phyloP scores from a whole-genome alignment of 176 grass and related monocot species.

The Carex scoparia region DNA sequence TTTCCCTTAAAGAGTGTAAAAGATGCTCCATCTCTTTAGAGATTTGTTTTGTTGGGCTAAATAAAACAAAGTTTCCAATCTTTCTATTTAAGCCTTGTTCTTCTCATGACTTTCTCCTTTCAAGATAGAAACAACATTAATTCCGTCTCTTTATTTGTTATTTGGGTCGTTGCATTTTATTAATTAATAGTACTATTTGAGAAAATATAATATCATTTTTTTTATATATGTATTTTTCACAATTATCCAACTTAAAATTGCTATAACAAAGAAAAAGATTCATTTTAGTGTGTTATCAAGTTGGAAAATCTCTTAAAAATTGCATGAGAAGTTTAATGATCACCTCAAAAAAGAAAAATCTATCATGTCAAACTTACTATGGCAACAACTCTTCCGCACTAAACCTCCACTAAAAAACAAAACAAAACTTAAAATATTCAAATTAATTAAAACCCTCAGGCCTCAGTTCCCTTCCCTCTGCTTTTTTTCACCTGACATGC shows the following conservation, averaged over 20 bases:
- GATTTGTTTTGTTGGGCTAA: conserved; percentile 31
- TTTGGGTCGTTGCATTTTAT: neutral
- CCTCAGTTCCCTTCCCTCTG: neutral
- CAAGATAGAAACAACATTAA: conserved; percentile 24
- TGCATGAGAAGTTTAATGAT: neutral
- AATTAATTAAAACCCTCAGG: neutral
- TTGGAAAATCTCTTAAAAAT: neutral
- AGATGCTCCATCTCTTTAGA: conserved; percentile 32
- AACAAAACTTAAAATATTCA: neutral
- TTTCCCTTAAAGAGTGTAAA: conserved; percentile 28
- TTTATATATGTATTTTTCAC: too few species aligned
- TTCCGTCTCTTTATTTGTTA: neutral
- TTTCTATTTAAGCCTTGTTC: conserved; percentile 20
- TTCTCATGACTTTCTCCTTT: conserved; percentile 13
- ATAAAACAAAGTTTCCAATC: conserved; percentile 69
- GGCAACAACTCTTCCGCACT: neutral
- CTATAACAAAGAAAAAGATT: neutral
- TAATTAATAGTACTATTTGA: neutral
- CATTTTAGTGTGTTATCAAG: neutral
- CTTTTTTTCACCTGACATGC: neutral
- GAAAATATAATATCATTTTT: neutral
- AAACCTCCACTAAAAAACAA: neutral
- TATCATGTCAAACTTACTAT: conserved; percentile 12
- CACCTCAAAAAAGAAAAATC: neutral
- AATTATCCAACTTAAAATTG: neutral